Evolutionary conservation across 805 yeast genomes (phyloP).

Genomic region (Yarrowia yakushimensis): DNA sequence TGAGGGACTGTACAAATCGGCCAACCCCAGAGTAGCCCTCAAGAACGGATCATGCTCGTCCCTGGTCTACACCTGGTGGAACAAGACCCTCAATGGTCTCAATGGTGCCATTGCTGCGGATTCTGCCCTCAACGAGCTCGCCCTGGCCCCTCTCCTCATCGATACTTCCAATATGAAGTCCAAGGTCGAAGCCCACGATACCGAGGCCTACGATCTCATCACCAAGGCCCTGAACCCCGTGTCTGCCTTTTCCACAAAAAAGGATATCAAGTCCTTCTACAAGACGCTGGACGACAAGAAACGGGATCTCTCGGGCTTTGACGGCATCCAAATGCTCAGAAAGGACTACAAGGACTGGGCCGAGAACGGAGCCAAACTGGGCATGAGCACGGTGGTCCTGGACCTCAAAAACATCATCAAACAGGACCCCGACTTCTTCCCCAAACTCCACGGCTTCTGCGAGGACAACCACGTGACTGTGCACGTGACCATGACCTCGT

Average conservation of each 20-base stretch:
- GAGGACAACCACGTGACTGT: constrained; percentile 41
- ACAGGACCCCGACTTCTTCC: constrained; percentile 34
- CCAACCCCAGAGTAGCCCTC: constrained; percentile 59
- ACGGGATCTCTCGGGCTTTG: constrained; percentile 58
- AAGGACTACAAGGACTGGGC: constrained; percentile 83
- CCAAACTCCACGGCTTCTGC: constrained; percentile 37
- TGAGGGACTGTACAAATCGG: constrained; percentile 48
- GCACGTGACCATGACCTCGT: constrained; percentile 50
- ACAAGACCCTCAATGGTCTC: constrained; percentile 28
- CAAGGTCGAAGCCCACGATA: constrained; percentile 60
- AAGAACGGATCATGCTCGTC: constrained; percentile 77
- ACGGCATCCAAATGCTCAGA: constrained; percentile 57
- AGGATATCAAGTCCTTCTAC: constrained; percentile 35
- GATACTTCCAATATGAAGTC: constrained; percentile 70
- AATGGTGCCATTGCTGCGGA: constrained; percentile 24
- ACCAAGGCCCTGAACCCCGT: constrained; percentile 25
- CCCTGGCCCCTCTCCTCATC: constrained; percentile 64
- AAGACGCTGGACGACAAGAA: constrained; percentile 48
- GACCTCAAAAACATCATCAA: constrained; percentile 52
- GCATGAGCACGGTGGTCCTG: constrained; percentile 74
- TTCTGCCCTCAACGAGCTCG: constrained; percentile 42
- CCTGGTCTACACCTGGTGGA: constrained; percentile 62
- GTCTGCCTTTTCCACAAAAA: neutral
- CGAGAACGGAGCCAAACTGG: constrained; percentile 45
- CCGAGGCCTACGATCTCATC: constrained; percentile 44